Evolutionary conservation across 371 early-diverging fungal genomes (phyloP), one percentile per base, ranked within the genome.

Genomic region (Blakeslea trispora): DNA sequence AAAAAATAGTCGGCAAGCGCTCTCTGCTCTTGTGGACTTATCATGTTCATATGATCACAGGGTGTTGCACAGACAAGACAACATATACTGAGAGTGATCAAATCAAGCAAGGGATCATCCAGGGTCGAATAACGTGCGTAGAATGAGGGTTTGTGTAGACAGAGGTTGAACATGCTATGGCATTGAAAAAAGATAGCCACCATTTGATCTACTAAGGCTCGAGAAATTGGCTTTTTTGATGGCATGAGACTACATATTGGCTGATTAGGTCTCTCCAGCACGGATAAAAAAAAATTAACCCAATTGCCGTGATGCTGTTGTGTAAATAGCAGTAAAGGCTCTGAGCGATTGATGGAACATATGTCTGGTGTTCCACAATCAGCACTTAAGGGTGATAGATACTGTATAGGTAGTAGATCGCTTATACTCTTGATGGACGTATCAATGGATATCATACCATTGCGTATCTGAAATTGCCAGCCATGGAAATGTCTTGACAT

Each of bases 171-270:
- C 1, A 31, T 19, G 19, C 19, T 48, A 34, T 48, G 48, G 2
- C 48, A 48, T 18, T 48, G 28, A 48, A 48, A 48, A 11, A 32
- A 48, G 28, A 32, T 48, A 11, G 23, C 32, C 32, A 48, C 18
- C 17, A 48, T 9, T 6, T 28, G 8, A n/a, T 31, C 2, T 1
- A 48, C 17, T n/a, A 31, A 9, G 17, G 18, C n/a, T 11, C n/a
- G 28, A 10, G 31, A 31, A 13, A 32, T 28, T 32, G 32, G 37
- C 3, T 3, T 6, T 37, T 11, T 37, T 1, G 37, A 11, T 37
- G n/a, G 28, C 28, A 28, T 3, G 28, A 28, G 28, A 28, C 28
- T 3, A 5, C 28, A 7, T 5, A 5, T 28, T 28, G 7, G 28
- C 28, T 28, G 28, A 7, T 28, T 28, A 28, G 28, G 28, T 28